phyloP scores from a whole-genome alignment of 768 basidiomycete genomes.

The Paxillus rubicundulus region DNA sequence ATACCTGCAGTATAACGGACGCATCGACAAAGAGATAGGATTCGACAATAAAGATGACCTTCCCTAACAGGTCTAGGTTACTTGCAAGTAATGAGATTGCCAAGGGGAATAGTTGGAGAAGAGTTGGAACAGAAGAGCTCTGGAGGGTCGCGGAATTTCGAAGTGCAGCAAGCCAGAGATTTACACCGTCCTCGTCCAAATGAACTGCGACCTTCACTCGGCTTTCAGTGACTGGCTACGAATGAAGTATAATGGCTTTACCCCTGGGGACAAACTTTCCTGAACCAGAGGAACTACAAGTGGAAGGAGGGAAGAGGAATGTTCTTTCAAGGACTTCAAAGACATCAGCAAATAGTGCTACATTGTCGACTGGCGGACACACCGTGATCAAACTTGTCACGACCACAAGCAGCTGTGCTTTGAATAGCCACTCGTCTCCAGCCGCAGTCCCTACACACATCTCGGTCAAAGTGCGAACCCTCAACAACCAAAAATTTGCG shows the following conservation, averaged over 20 bases:
- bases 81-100: constrained; percentile 56
- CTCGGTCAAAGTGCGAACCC: constrained; percentile 6
- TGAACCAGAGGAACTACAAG: constrained; percentile 64
- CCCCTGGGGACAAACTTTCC: constrained; percentile 59
- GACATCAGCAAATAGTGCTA: background rate
- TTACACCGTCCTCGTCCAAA: constrained; percentile 76
- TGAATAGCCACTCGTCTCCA: constrained; percentile 69
- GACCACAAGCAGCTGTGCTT: constrained; percentile 64
- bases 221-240: background rate
- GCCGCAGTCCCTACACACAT: constrained; percentile 58
- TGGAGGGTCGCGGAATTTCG: constrained; percentile 59
- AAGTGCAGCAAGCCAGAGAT: constrained; percentile 71
- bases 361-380: constrained; percentile 10
- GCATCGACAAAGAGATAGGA: constrained; percentile 79
- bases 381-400: constrained; percentile 72
- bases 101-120: constrained; percentile 65
- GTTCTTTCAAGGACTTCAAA: constrained; percentile 60
- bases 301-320: constrained; percentile 51
- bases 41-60: constrained; percentile 63
- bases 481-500: constrained; percentile 21
- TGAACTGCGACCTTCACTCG: constrained; percentile 54
- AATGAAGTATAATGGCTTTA: constrained; percentile 27
- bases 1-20: constrained; percentile 58
- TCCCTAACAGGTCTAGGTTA: constrained; percentile 76
- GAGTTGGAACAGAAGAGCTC: constrained; percentile 45